Evolutionary conservation across 2,329 filamentous ascomycete genomes (phyloP).

Genomic region (Stagonosporopsis rhizophila): DNA sequence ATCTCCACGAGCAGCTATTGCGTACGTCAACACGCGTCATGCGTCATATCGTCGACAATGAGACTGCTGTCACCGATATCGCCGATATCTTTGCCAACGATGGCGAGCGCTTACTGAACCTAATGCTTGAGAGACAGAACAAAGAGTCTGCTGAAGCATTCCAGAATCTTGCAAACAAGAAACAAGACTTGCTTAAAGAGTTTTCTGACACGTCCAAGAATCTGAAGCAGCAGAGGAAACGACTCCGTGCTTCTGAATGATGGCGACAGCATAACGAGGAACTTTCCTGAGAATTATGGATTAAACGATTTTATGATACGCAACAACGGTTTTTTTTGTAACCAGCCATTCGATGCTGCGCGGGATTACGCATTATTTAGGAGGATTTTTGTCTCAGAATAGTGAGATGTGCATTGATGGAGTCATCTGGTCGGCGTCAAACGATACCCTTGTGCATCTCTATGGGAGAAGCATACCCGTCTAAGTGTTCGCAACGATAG

Average conservation of each 20-base stretch:
- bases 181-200: constrained; percentile 27
- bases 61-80: constrained; percentile 54
- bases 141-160: constrained; percentile 43
- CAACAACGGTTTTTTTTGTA: not conserved
- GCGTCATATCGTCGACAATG: constrained; percentile 56
- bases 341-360: no score
- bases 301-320: not conserved
- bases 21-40: constrained; percentile 54
- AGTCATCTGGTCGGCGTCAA: not conserved
- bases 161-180: constrained; percentile 33
- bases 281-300: no score
- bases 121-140: constrained; percentile 52
- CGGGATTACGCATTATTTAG: no score
- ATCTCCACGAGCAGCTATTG: constrained; percentile 49
- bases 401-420: not conserved
- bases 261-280: not conserved
- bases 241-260: constrained; percentile 1
- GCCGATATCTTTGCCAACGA: constrained; percentile 54
- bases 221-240: constrained; percentile 19
- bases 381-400: not conserved
- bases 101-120: constrained; percentile 53
- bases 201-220: constrained; percentile 20
- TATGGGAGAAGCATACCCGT: not conserved
- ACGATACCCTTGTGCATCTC: not conserved
- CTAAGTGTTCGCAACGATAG: not conserved